These are phyloP conservation scores for Rubus idaeus DNA, from an alignment of 306 rosid genomes.

Conservation along the genomic window DNA sequence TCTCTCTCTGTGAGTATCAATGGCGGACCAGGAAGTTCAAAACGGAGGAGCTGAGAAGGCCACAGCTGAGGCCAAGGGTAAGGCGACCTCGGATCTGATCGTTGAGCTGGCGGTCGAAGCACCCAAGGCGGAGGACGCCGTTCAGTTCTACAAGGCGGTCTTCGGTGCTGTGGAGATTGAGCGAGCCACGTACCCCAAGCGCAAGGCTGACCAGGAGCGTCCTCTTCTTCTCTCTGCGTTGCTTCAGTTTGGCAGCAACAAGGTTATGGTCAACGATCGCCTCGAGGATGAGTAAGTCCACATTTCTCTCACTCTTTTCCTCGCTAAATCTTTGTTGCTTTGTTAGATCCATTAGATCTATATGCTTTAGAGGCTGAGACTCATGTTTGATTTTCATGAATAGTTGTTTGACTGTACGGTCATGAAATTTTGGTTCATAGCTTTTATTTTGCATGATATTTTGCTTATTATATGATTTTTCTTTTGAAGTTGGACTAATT, in stretches of 20 bases:
- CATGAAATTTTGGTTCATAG: no score
- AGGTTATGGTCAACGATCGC: neutral
- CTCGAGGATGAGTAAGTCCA: slow-evolving; percentile 2
- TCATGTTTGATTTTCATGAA: neutral
- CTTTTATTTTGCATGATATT: neutral
- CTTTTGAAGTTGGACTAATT: neutral
- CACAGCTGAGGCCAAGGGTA: neutral
- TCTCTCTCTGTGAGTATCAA: slow-evolving; percentile 8
- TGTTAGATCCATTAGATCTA: neutral
- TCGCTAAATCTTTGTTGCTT: neutral
- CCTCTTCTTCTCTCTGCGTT: slow-evolving; percentile 61
- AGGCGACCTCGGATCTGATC: slow-evolving; percentile 43
- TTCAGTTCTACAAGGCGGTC: slow-evolving; percentile 67
- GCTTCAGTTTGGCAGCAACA: slow-evolving; percentile 52
- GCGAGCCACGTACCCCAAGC: slow-evolving; percentile 60
- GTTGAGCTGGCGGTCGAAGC: slow-evolving; percentile 60
- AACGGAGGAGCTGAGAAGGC: slow-evolving; percentile 54
- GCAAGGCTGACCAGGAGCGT: slow-evolving; percentile 80
- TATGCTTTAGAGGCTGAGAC: neutral
- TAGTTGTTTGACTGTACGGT: neutral
- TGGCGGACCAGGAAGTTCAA: slow-evolving; percentile 62
- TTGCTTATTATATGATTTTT: neutral
- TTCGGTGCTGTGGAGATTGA: slow-evolving; percentile 71
- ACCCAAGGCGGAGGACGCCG: slow-evolving; percentile 67
- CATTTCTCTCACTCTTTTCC: neutral